These are phyloP conservation scores for Herpetomonas tarakana DNA, from an alignment of 208 protist species.

Conservation along the genomic window DNA sequence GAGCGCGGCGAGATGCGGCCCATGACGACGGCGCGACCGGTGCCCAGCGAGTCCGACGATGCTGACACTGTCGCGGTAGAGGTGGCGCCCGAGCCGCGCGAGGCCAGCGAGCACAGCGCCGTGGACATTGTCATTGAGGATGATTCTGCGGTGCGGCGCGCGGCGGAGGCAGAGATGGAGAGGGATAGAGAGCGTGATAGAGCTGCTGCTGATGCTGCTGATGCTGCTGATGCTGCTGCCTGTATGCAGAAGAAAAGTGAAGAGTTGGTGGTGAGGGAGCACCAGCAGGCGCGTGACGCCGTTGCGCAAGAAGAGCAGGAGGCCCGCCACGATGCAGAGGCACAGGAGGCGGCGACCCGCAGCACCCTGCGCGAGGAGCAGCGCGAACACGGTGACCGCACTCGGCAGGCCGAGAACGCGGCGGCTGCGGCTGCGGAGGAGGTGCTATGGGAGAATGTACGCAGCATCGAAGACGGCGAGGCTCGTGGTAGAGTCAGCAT, in stretches of 20 bases:
- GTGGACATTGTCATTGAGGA: conserved; percentile 7
- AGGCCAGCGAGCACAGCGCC: neutral
- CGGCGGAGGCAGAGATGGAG: neutral
- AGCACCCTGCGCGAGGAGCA: neutral
- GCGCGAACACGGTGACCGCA: neutral
- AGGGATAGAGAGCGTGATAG: neutral
- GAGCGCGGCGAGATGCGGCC: neutral
- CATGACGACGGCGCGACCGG: too few species aligned
- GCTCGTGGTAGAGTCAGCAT: neutral
- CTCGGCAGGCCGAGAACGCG: neutral
- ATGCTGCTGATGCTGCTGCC: neutral
- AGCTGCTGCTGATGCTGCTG: neutral
- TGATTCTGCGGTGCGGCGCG: neutral
- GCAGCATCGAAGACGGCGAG: neutral
- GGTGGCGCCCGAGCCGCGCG: neutral
- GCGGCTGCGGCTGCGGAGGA: neutral
- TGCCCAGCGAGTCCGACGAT: too few species aligned
- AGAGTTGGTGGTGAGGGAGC: too few species aligned
- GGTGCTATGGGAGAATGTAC: neutral
- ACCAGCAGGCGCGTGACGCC: neutral
- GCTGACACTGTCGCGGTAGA: neutral
- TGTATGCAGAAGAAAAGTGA: neutral
- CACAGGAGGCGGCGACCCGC: neutral
- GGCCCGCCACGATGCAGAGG: neutral
- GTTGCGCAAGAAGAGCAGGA: neutral